Evolutionary conservation across 2,329 filamentous ascomycete species (phyloP), one percentile per base, ranked within the genome.

Genomic region (Fusarium nygamai): DNA sequence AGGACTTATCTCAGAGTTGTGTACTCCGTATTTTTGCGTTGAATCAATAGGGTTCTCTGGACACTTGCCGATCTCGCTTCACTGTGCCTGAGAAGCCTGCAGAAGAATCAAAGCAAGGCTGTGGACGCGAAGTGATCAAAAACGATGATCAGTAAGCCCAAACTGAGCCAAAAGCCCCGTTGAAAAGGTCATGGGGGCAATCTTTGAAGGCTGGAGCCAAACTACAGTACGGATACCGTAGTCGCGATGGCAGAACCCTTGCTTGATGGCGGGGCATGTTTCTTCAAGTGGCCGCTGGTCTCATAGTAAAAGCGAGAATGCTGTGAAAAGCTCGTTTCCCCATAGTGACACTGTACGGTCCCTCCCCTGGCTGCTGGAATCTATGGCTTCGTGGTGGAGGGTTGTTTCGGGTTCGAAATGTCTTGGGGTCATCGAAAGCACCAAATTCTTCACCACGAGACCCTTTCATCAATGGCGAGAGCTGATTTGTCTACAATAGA

Each of bases 351-450:
- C 33, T 66, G 47, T 54, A 54, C n/a, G 13, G 34, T 34, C 29
- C 24, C 46, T 53, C 34, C 8, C 27, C 16, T 64, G 22, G 38
- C 24, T 43, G 29, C 14, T n/a, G 34, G 24, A 31, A 41, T 41
- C 36, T 29, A 60, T 41, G 39, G 17, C 19, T 36, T 64, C 17
- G 19, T 39, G 27, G 51, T 64, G 58, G 67, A 69, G 59, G 51
- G 51, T 29, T 56, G 48, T 56, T 56, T 63, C 59, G 71, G 67
- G 46, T 43, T 73, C 33, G 31, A 44, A 41, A 43, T 62, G 59
- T 69, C 59, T 67, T 48, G 60, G 64, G 68, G 50, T 72, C 68
- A 72, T 65, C 43, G 53, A 68, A 59, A 61, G 54, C 50, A 64
- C 54, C 71, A 48, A 38, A 41, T 64, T 50, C 29, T 41, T 38